A percentile compares a stretch with the other conserved stretches of the same genome.
These are phyloP conservation scores for Lojkania enalia DNA, from an alignment of 2,329 filamentous ascomycete genomes.

Conservation along the genomic window DNA sequence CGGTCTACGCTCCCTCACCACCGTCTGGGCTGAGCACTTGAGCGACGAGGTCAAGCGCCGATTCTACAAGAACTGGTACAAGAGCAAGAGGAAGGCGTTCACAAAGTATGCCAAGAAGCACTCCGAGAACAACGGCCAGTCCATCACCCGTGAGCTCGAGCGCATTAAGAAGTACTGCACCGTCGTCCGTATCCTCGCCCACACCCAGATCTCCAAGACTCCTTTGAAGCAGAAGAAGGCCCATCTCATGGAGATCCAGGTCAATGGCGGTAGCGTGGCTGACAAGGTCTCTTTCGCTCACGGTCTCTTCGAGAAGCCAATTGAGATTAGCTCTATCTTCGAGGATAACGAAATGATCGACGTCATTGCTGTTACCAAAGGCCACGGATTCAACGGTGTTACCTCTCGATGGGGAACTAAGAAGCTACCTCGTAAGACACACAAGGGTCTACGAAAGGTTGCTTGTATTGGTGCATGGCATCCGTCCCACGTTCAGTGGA, in stretches of 20 bases:
- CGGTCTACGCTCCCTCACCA: slow-evolving; percentile 98
- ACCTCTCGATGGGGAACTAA: slow-evolving; percentile 99
- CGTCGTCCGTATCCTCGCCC: slow-evolving; percentile 97
- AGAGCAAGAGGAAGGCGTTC: slow-evolving; percentile 99
- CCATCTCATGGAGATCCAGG: slow-evolving; percentile 99
- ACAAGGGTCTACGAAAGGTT: slow-evolving; percentile 99
- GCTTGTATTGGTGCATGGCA: slow-evolving; percentile 99
- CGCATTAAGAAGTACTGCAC: slow-evolving; percentile 99
- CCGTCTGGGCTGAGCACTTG: slow-evolving; percentile 99
- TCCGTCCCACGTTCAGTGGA: slow-evolving; percentile 99
- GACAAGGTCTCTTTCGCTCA: slow-evolving; percentile 97
- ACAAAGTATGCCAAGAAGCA: slow-evolving; percentile 99
- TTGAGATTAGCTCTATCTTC: slow-evolving; percentile 90
- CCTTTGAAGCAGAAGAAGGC: slow-evolving; percentile 99
- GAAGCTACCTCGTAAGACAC: slow-evolving; percentile 99
- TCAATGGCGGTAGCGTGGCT: slow-evolving; percentile 94
- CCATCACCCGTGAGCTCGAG: slow-evolving; percentile 96
- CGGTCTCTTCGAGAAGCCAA: slow-evolving; percentile 98
- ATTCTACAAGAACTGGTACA: slow-evolving; percentile 99
- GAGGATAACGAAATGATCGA: slow-evolving; percentile 99
- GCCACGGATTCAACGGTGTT: slow-evolving; percentile 97
- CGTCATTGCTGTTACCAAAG: slow-evolving; percentile 99
- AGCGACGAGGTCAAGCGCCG: slow-evolving; percentile 98
- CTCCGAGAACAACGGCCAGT: slow-evolving; percentile 87
- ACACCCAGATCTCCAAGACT: slow-evolving; percentile 99